Base-by-base conservation (phyloP, 2,329 filamentous ascomycete genomes). In the Pseudogymnoascus sp. region DNA sequence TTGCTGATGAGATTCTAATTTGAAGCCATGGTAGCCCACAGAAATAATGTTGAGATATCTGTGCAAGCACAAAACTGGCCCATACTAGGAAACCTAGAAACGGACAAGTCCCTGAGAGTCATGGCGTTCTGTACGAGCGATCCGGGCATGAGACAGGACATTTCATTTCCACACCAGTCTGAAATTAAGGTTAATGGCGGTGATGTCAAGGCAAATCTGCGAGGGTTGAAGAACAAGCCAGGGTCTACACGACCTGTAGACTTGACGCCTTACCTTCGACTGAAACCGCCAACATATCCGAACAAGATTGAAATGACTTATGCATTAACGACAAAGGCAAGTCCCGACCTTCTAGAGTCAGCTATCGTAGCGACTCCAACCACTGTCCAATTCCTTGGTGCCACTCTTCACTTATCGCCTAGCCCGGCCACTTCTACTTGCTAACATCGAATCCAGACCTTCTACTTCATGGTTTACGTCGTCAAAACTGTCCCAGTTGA, bases 221-320 rank as follows among this genome's bases (percentile, higher is more conserved):
- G 94, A 68, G 94, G 94, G 4, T 76, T 99, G 65, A 99, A 99
- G 76, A 97, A 96, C 74, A 96, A 94, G 74, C 91, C 93, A 5
- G 94, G 94, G 22, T 95, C 94, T 49, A 99, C 94, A 41, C 87
- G 91, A 70, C 94, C 94, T 6, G 92, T 91, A 55, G 94, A 99
- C 75, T 89, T 99, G 65, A 99, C 94, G 6, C 79, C 83, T 66
- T 82, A 85, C 64, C 79, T 97, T 52, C 85, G 88, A 16, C 83
- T 90, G 30, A 86, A 84, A 66, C 83, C 86, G 9, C 71, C 80
- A 16, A 81, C 81, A 45, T 95, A 93, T 71, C 78, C 78, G 61
- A 97, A 97, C 72, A 85, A 80, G 59, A 78, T 99, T 64, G 84
- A 89, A 63, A 87, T 99, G 74, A 96, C 91, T 41, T 99, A 97